Evolutionary conservation across 2,329 filamentous ascomycete genomes (phyloP).

Genomic region (Colletotrichum nymphaeae): DNA sequence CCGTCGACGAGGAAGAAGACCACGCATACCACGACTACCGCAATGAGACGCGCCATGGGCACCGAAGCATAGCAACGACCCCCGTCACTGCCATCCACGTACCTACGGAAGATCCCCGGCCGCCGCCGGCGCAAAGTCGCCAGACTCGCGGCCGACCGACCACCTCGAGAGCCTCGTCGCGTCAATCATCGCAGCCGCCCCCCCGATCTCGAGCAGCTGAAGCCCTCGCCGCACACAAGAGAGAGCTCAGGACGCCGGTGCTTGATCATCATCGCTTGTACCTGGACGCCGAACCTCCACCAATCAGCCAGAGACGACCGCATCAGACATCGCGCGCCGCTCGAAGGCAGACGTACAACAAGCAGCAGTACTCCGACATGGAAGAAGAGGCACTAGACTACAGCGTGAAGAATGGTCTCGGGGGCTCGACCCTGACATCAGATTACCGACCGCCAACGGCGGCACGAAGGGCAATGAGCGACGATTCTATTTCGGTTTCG

Average conservation of each 20-base stretch:
- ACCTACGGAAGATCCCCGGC: neutral
- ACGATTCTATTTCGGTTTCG: conserved; percentile 27
- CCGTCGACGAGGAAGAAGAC: neutral
- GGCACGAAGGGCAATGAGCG: neutral
- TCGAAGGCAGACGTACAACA: neutral
- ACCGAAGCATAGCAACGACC: neutral
- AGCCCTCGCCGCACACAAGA: conserved; percentile 19
- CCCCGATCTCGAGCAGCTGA: neutral
- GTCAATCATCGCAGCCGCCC: conserved; percentile 11
- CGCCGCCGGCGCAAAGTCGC: neutral
- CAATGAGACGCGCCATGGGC: neutral
- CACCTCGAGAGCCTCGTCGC: neutral
- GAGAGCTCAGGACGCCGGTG: conserved; percentile 20
- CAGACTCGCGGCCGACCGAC: neutral
- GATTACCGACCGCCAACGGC: neutral
- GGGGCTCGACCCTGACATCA: neutral
- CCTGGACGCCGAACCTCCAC: conserved; percentile 27
- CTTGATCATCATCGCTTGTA: conserved; percentile 22
- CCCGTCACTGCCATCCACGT: conserved; percentile 9
- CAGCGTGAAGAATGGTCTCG: conserved; percentile 1
- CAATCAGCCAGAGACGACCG: conserved; percentile 19
- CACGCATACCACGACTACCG: neutral
- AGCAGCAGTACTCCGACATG: neutral
- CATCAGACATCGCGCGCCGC: neutral
- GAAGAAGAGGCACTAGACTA: conserved; percentile 7